These are phyloP conservation scores for Pseudogymnoascus pannorum DNA, from an alignment of 2,329 filamentous ascomycete species.

Conservation along the genomic window DNA sequence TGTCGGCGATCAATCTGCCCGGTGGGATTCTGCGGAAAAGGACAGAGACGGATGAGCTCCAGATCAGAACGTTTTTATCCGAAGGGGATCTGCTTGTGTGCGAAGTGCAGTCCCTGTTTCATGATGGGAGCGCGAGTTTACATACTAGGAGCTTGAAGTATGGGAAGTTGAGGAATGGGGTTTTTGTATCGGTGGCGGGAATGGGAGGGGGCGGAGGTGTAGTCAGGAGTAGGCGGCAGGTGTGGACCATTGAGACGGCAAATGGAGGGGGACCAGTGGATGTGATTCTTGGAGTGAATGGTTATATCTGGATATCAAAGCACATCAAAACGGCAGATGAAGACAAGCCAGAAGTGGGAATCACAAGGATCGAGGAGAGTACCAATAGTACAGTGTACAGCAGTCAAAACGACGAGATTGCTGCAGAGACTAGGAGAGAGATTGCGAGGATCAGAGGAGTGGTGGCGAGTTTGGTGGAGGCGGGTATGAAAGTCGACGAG, in stretches of 20 bases:
- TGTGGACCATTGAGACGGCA: constrained; percentile 67
- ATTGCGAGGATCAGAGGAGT: constrained; percentile 79
- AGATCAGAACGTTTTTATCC: constrained; percentile 94
- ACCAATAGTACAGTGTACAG: constrained; percentile 84
- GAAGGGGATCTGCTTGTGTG: constrained; percentile 92
- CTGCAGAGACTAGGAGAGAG: constrained; percentile 70
- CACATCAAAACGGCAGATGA: constrained; percentile 57
- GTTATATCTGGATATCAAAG: constrained; percentile 92
- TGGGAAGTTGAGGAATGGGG: constrained; percentile 88
- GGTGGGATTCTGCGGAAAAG: constrained; percentile 86
- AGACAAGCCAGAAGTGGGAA: constrained; percentile 41
- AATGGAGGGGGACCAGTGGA: constrained; percentile 62
- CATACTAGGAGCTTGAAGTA: constrained; percentile 90
- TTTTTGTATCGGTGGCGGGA: constrained; percentile 76
- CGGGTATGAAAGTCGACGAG: constrained; percentile 80
- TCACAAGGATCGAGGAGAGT: constrained; percentile 82
- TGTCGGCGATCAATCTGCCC: constrained; percentile 88
- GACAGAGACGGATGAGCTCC: constrained; percentile 92
- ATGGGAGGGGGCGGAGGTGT: constrained; percentile 75
- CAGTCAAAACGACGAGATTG: constrained; percentile 85
- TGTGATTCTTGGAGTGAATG: constrained; percentile 87
- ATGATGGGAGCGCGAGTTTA: constrained; percentile 77
- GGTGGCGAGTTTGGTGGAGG: constrained; percentile 74
- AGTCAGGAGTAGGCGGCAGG: constrained; percentile 74
- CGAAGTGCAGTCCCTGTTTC: constrained; percentile 84